These are phyloP conservation scores for Auricularia sp. DNA, from an alignment of 768 basidiomycete species.

Conservation along the genomic window DNA sequence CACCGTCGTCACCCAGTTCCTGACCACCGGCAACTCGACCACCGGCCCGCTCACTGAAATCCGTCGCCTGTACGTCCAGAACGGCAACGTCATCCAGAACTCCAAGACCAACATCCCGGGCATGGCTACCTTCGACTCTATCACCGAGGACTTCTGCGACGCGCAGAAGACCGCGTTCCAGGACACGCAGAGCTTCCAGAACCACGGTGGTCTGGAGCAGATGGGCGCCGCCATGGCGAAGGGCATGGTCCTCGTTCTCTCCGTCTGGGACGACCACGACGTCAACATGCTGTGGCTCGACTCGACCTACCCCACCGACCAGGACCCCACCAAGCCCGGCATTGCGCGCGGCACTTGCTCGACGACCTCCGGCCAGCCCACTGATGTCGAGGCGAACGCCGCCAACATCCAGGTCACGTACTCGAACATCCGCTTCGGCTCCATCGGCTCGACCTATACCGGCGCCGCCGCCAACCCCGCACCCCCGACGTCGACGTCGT, in stretches of 20 bases:
- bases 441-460: conserved; percentile 3
- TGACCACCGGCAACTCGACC: conserved; percentile 35
- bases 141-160: conserved; percentile 38
- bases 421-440: conserved; percentile 41
- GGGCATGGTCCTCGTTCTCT: conserved; percentile 41
- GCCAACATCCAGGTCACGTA: conserved; percentile 36
- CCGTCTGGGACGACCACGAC: conserved; percentile 45
- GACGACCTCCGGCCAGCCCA: conserved; percentile 35
- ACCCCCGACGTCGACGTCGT: conserved; percentile 6
- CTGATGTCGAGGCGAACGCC: conserved; percentile 29
- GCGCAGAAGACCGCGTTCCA: conserved; percentile 34
- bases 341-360: conserved; percentile 41
- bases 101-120: conserved; percentile 36
- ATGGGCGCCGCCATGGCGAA: conserved; percentile 25
- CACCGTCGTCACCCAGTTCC: conserved; percentile 40
- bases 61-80: conserved; percentile 45
- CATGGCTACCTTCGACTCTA: conserved; percentile 31
- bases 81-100: conserved; percentile 42
- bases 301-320: conserved; percentile 33
- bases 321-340: conserved; percentile 28
- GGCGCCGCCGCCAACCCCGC: conserved; percentile 1
- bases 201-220: conserved; percentile 30
- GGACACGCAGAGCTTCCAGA: conserved; percentile 32
- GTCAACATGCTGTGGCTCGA: conserved; percentile 52
- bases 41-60: conserved; percentile 42